Conservation (phyloP, 2,329 filamentous ascomycete species). For the Rasamsonia emersonii region DNA sequence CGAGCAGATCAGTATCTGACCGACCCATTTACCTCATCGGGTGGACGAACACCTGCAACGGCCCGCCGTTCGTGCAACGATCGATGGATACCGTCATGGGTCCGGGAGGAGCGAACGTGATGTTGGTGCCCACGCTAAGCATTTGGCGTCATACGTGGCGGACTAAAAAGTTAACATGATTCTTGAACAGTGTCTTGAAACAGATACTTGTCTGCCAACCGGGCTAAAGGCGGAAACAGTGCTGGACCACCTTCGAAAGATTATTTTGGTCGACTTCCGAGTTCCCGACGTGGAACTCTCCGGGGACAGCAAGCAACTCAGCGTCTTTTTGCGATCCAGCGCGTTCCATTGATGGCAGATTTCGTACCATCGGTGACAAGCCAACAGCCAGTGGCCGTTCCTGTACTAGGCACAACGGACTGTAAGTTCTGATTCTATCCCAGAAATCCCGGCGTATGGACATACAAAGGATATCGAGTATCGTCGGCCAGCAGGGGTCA, state of each 20-base stretch:
- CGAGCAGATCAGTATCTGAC: slow-evolving; percentile 19
- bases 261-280: slow-evolving; percentile 12
- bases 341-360: slow-evolving; percentile 23
- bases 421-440: slow-evolving; percentile 34
- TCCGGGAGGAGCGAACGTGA: slow-evolving; percentile 27
- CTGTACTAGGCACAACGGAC: slow-evolving; percentile 32
- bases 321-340: slow-evolving; percentile 22
- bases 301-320: slow-evolving; percentile 27
- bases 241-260: slow-evolving; percentile 17
- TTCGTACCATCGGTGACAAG: slow-evolving; percentile 20
- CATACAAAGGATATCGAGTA: slow-evolving; percentile 25
- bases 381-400: slow-evolving; percentile 23
- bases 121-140: slow-evolving; percentile 32
- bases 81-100: slow-evolving; percentile 33
- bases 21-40: slow-evolving; percentile 15
- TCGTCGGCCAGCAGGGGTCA: slow-evolving; percentile 3
- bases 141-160: slow-evolving; percentile 34
- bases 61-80: slow-evolving; percentile 19
- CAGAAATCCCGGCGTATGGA: slow-evolving; percentile 29
- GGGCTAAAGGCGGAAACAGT: slow-evolving; percentile 24
- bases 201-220: slow-evolving; percentile 34
- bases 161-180: slow-evolving; percentile 38
- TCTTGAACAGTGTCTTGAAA: slow-evolving; percentile 31
- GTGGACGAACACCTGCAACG: slow-evolving; percentile 21
- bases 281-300: slow-evolving; percentile 20